Percentiles rank a stretch among this genome's conserved stretches.
Conservation (phyloP, 2,329 filamentous ascomycete species). For the Ophiostoma australiae region DNA sequence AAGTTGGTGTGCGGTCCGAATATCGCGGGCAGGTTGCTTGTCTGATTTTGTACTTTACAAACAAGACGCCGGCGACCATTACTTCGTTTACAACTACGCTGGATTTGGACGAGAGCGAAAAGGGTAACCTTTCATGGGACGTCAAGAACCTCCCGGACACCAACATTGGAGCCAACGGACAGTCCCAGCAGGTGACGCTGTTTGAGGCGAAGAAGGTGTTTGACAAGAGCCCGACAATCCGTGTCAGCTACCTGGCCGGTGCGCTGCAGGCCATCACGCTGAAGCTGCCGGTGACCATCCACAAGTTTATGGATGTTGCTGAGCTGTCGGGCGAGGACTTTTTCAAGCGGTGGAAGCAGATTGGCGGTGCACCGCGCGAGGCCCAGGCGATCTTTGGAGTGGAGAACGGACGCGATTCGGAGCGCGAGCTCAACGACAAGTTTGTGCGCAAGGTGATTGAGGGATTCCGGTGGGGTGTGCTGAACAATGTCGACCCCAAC, state of each 20-base stretch:
- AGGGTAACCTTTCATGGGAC: slow-evolving; percentile 70
- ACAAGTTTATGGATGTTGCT: slow-evolving; percentile 96
- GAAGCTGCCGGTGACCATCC: slow-evolving; percentile 79
- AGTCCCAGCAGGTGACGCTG: slow-evolving; percentile 91
- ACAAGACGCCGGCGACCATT: slow-evolving; percentile 81
- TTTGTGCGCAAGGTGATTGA: slow-evolving; percentile 70
- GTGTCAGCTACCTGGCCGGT: slow-evolving; percentile 90
- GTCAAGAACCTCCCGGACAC: slow-evolving; percentile 85
- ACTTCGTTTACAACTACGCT: slow-evolving; percentile 91
- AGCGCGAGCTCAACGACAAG: slow-evolving; percentile 61
- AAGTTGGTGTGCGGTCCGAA: slow-evolving; percentile 86
- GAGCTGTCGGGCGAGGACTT: slow-evolving; percentile 86
- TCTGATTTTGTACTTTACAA: slow-evolving; percentile 91
- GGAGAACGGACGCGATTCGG: slow-evolving; percentile 43
- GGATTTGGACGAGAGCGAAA: slow-evolving; percentile 68
- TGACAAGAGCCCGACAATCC: slow-evolving; percentile 78
- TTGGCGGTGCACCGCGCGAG: slow-evolving; percentile 81
- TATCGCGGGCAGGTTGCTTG: slow-evolving; percentile 95
- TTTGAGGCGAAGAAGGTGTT: slow-evolving; percentile 84
- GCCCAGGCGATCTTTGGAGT: slow-evolving; percentile 81
- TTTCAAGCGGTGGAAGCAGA: slow-evolving; percentile 99
- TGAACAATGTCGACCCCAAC: slow-evolving; percentile 86
- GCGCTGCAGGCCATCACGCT: slow-evolving; percentile 88
- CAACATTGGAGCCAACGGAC: slow-evolving; percentile 65
- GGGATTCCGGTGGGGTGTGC: slow-evolving; percentile 83